These are phyloP conservation scores for Phytophthora nicotianae DNA, from an alignment of 352 stramenopile species.

Conservation along the genomic window DNA sequence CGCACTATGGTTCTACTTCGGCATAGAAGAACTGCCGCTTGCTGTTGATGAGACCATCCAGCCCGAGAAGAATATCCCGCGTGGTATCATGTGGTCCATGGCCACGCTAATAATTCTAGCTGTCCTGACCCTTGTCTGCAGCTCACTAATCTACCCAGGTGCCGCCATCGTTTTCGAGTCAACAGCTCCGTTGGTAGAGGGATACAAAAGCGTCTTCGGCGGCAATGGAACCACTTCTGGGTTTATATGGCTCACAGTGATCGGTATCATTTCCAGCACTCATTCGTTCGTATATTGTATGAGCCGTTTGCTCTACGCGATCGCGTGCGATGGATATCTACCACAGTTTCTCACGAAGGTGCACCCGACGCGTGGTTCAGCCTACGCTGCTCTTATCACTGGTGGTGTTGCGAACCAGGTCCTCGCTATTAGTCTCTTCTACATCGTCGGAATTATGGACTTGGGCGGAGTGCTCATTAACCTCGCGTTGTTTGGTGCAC, in stretches of 20 bases:
- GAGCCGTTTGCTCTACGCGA: conserved; percentile 62
- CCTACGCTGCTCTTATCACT: conserved; percentile 52
- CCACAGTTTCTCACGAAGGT: conserved; percentile 57
- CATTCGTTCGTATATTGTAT: conserved; percentile 83
- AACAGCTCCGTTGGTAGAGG: conserved; percentile 53
- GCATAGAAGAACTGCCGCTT: conserved; percentile 76
- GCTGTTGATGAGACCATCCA: conserved; percentile 77
- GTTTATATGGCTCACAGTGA: conserved; percentile 71
- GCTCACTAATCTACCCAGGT: conserved; percentile 57
- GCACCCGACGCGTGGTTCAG: conserved; percentile 46
- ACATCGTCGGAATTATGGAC: conserved; percentile 58
- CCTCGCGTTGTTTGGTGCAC: conserved; percentile 56
- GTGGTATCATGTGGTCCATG: conserved; percentile 63
- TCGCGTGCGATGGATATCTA: conserved; percentile 65
- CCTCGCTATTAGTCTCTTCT: conserved; percentile 60
- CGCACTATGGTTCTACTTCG: conserved; percentile 75
- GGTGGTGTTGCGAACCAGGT: conserved; percentile 45
- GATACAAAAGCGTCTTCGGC: conserved; percentile 77
- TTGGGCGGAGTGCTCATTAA: conserved; percentile 75
- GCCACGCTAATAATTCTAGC: conserved; percentile 52
- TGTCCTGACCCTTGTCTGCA: conserved; percentile 63
- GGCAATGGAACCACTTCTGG: conserved; percentile 60
- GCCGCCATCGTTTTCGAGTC: conserved; percentile 41
- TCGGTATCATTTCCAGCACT: conserved; percentile 62
- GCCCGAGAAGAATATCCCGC: conserved; percentile 70